phyloP scores from a whole-genome alignment of 805 yeast genomes.

The Yarrowia sp. region DNA sequence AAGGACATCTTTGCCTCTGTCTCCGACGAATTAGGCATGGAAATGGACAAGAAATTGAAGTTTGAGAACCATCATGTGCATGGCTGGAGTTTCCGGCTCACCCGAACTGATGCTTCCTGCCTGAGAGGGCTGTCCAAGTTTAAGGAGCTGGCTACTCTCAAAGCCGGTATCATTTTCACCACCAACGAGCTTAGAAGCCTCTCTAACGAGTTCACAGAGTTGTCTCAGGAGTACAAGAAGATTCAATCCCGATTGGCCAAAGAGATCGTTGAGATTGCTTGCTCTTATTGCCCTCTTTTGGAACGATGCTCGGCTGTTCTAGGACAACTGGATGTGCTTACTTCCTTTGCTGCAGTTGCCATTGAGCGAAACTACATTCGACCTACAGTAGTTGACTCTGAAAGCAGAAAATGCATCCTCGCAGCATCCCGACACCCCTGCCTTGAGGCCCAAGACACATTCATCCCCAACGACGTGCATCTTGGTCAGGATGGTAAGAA shows the following conservation, averaged over 20 bases:
- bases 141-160: slow-evolving; percentile 81
- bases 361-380: slow-evolving; percentile 74
- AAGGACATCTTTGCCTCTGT: slow-evolving; percentile 43
- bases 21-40: slow-evolving; percentile 74
- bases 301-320: slow-evolving; percentile 61
- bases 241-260: slow-evolving; percentile 76
- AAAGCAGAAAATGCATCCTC: slow-evolving; percentile 46
- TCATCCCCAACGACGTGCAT: slow-evolving; percentile 85
- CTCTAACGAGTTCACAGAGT: slow-evolving; percentile 54
- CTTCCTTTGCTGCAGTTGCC: slow-evolving; percentile 79
- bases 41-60: slow-evolving; percentile 82
- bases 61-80: slow-evolving; percentile 81
- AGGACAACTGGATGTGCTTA: slow-evolving; percentile 77
- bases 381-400: slow-evolving; percentile 59
- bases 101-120: slow-evolving; percentile 80
- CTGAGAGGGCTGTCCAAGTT: slow-evolving; percentile 61
- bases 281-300: slow-evolving; percentile 77
- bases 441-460: slow-evolving; percentile 84
- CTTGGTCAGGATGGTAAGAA: slow-evolving; percentile 52
- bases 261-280: slow-evolving; percentile 76
- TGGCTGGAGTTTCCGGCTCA: slow-evolving; percentile 93
- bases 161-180: slow-evolving; percentile 93
- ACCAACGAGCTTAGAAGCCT: slow-evolving; percentile 60
- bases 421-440: slow-evolving; percentile 92
- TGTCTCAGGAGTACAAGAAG: slow-evolving; percentile 63